Percentiles rank a stretch among this genome's conserved stretches.
Evolutionary conservation across 1,284 basidiomycete species (phyloP).

Genomic region (Cutaneotrichosporon cavernicola): DNA sequence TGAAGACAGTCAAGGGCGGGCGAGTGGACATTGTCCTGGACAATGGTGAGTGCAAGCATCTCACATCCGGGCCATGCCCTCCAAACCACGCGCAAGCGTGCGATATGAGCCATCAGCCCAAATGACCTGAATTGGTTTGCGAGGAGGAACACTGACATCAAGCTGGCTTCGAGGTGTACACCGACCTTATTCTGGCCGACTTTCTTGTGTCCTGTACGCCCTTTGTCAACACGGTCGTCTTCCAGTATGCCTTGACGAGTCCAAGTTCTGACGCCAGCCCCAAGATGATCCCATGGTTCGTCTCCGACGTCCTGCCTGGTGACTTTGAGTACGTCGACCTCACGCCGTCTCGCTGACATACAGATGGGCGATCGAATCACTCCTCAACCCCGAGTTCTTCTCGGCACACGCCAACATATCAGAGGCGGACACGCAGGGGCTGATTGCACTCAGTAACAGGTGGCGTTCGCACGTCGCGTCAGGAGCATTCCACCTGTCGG

Average conservation of each 20-base stretch:
- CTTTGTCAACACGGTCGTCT: constrained; percentile 73
- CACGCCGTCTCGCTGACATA: neutral
- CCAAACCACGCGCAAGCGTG: neutral
- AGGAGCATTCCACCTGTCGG: constrained; percentile 72
- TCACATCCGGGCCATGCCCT: neutral
- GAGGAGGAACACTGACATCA: neutral
- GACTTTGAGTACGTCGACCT: constrained; percentile 62
- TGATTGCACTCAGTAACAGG: constrained; percentile 65
- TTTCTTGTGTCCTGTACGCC: constrained; percentile 86
- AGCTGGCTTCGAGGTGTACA: constrained; percentile 95
- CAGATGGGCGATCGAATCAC: constrained; percentile 55
- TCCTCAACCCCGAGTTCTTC: constrained; percentile 59
- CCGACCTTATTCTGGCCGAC: constrained; percentile 91
- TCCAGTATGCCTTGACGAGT: constrained; percentile 66
- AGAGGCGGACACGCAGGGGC: constrained; percentile 38
- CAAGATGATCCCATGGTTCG: constrained; percentile 83
- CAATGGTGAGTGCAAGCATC: constrained; percentile 63
- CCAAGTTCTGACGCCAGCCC: constrained; percentile 58
- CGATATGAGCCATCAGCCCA: too few relatives aligned
- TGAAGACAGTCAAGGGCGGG: constrained; percentile 60
- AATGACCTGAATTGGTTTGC: too few relatives aligned
- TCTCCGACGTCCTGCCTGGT: constrained; percentile 79
- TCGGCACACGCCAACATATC: constrained; percentile 58
- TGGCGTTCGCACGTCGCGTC: constrained; percentile 70
- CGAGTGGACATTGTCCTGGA: constrained; percentile 87